These are phyloP conservation scores for Bipolaris oryzae DNA, from an alignment of 2,329 filamentous ascomycete species.

Conservation along the genomic window DNA sequence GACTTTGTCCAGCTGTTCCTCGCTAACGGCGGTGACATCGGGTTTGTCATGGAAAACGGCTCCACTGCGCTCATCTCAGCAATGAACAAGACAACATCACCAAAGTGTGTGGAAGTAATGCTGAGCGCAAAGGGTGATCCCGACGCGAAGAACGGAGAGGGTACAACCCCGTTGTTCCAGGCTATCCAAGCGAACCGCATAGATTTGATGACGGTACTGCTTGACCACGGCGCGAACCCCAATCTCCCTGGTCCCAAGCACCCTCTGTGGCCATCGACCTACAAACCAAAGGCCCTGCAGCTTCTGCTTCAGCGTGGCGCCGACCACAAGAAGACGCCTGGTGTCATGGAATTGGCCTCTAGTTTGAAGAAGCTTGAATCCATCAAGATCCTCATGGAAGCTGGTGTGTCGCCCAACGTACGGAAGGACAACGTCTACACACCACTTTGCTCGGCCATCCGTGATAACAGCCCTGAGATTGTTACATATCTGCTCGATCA, in stretches of 20 bases:
- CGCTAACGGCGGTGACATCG: constrained; percentile 65
- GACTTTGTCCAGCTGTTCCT: constrained; percentile 66
- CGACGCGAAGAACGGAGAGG: constrained; percentile 65
- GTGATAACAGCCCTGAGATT: constrained; percentile 68
- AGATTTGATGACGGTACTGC: constrained; percentile 61
- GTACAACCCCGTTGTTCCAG: constrained; percentile 68
- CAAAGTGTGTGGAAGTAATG: constrained; percentile 62
- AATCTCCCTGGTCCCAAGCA: constrained; percentile 73
- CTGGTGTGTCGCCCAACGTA: constrained; percentile 65
- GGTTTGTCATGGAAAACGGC: constrained; percentile 61
- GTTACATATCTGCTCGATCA: constrained; percentile 63
- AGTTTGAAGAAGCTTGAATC: constrained; percentile 69
- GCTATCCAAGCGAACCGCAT: constrained; percentile 63
- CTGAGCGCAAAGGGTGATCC: constrained; percentile 65
- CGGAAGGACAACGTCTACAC: constrained; percentile 72
- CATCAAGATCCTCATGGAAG: constrained; percentile 62
- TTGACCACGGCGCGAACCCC: constrained; percentile 67
- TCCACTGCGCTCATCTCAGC: constrained; percentile 65
- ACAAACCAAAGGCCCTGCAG: constrained; percentile 64
- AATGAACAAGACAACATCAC: constrained; percentile 65
- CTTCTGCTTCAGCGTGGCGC: constrained; percentile 65
- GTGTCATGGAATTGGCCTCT: constrained; percentile 68
- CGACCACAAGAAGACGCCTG: constrained; percentile 64
- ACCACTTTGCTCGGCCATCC: constrained; percentile 70
- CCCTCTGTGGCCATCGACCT: constrained; percentile 69